Base-by-base conservation (phyloP, 192 early-diverging fungal species). In the Coemansia interrupta region DNA sequence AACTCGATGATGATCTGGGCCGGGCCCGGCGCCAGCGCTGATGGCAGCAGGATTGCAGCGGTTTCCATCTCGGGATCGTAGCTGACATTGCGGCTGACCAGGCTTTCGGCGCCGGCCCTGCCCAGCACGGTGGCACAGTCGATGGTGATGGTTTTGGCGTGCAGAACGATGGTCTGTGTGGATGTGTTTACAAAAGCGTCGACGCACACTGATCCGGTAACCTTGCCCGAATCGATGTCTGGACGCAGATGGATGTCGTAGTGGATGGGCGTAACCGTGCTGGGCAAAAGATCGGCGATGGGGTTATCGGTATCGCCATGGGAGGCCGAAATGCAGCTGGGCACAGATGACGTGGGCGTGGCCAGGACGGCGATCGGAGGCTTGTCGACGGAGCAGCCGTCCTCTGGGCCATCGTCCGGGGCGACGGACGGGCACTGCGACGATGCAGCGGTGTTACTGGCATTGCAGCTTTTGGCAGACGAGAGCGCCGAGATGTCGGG, bases 201-300 rank as follows among this genome's bases (percentile, higher is more conserved):
- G 47, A 93, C 82, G 41, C 80, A 75, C 38, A 92, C 93, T 18
- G 79, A 73, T 28, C 94, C 94, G 14, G 80, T 48, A 48, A 92
- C 94, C 6, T 64, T 80, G 68, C 91, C 90, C 4, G 78, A 73
- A n/a, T 74, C 80, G 36, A 94, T 68, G 69, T 91, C 83, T 1
- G 93, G 92, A 26, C 79, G 85, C 18, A 96, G 57, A n/a, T 83
- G 72, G 40, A 96, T 74, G 67, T 82, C 80, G 78, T 96, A 96
- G 72, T 93, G 89, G 12, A 79, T 69, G 15, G 93, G 93, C 47
- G 78, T 83, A 49, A 93, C 84, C 30, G 81, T 89, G 12, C 82
- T 85, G 30, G 93, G 93, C 54, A 95, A 81, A 48, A 94, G 55
- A 49, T 68, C 60, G 20, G 38, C 44, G n/a, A 24, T 22, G 30